Percentiles rank a stretch among this genome's conserved stretches.
Evolutionary conservation across 495 filamentous ascomycete genomes (phyloP).

Genomic region (Hypoxylon fragiforme): DNA sequence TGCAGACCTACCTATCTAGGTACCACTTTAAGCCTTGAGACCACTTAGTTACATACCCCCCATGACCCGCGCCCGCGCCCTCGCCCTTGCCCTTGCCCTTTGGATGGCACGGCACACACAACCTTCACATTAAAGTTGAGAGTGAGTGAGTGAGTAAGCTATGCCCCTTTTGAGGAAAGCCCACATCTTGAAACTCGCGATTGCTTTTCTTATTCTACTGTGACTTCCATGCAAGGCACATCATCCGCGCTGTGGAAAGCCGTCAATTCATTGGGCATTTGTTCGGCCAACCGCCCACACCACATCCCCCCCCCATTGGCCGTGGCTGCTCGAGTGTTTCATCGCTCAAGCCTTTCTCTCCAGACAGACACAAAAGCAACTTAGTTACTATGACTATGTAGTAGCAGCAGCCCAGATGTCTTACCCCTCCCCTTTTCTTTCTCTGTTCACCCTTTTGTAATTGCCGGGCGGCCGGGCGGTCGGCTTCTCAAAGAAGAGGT

Average conservation of each 20-base stretch:
- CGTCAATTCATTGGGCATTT: constrained; percentile 27
- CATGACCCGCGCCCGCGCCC: background rate
- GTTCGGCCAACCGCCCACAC: no score
- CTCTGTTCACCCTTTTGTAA: background rate
- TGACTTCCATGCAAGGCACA: constrained; percentile 32
- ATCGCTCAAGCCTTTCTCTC: constrained; percentile 23
- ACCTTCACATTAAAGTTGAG: no score
- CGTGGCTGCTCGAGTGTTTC: constrained; percentile 28
- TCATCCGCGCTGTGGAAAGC: constrained; percentile 19
- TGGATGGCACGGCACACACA: no score
- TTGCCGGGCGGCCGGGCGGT: background rate
- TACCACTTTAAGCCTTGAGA: no score
- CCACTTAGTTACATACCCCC: background rate
- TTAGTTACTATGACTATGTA: no score
- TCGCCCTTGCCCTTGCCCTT: no score
- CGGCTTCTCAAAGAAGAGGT: background rate
- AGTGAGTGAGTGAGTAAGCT: no score
- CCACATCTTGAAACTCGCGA: constrained; percentile 34
- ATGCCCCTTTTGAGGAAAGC: constrained; percentile 25
- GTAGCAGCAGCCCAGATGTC: no score
- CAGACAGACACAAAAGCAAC: constrained; percentile 6
- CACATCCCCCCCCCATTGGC: constrained; percentile 9
- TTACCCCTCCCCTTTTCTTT: background rate
- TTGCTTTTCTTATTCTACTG: no score
- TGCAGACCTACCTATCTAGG: background rate